Evolutionary conservation across 164 flowering plant genomes (phyloP), one percentile per base, ranked within the genome.

Genomic region (Piper betle): DNA sequence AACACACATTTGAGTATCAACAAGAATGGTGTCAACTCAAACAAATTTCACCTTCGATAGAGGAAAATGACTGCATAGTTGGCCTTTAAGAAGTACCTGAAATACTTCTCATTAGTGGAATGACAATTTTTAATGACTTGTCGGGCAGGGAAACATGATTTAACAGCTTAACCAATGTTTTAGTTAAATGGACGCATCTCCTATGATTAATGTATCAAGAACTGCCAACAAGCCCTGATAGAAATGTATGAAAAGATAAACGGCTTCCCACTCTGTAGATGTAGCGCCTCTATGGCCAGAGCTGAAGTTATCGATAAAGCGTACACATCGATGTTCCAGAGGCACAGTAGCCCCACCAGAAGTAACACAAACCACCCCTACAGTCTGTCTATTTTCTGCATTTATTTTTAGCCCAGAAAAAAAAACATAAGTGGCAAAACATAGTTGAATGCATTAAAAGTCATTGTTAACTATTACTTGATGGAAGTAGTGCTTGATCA

Each of bases 261-360:
- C 33, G 7, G 19, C 19, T 57, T 8, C 37, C 10, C 84, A 91
- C 99, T 93, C 97, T n/a, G 99, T 85, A 41, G 99, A 88, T 40
- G 96, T 63, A 19, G 99, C 94, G 62, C 99, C 97, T 76, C 99
- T 79, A 66, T 81, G 85, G 15, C 97, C 99, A 50, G 99, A 93
- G 78, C 96, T 88, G 72, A 91, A 93, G 71, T 93, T 93, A 68
- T 91, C 97, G 62, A 93, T 88, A 68, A 77, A 88, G 16, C 97
- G 88, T 41, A 93, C 93, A 65, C 97, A 90, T 8, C 88, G 82
- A 63, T 81, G 88, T 71, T 89, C 98, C 63, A 92, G 72, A 59
- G 98, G 97, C 59, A 89, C 98, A 8, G 96, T 90, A 42, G 98
- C 87, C 7, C 97, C 97, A 20, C 98, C 98, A 48, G 98, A 86